A percentile compares a stretch with the other conserved stretches of the same genome.
Conservation (phyloP, 2,329 filamentous ascomycete species). For the Cladobotryum mycophilum region DNA sequence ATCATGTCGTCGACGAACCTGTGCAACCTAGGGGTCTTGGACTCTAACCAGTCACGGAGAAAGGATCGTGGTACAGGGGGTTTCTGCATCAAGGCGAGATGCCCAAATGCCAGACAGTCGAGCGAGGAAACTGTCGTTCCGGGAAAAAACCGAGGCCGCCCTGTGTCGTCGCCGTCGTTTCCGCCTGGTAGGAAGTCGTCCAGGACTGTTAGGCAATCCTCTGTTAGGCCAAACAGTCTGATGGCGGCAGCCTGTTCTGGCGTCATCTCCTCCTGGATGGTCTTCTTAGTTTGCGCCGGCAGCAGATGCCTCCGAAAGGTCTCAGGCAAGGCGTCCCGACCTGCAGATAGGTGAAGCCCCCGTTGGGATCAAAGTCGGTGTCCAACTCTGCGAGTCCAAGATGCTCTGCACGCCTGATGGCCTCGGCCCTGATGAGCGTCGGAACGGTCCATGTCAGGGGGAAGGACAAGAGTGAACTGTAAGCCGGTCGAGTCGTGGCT, state of each 20-base stretch:
- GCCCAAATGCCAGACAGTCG: slow-evolving; percentile 77
- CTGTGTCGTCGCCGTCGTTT: slow-evolving; percentile 16
- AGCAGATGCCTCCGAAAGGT: slow-evolving; percentile 34
- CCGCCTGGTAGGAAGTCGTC: slow-evolving; percentile 42
- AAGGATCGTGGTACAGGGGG: slow-evolving; percentile 38
- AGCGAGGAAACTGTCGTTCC: slow-evolving; percentile 32
- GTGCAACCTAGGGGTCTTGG: slow-evolving; percentile 24
- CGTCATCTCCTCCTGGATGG: slow-evolving; percentile 56
- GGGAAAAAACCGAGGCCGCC: slow-evolving; percentile 23
- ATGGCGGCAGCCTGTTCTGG: slow-evolving; percentile 70
- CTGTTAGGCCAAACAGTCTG: slow-evolving; percentile 65
- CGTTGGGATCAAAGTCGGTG: slow-evolving; percentile 44
- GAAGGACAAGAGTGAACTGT: slow-evolving; percentile 73
- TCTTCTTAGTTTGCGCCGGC: slow-evolving; percentile 41
- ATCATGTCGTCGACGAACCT: slow-evolving; percentile 28
- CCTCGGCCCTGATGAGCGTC: slow-evolving; percentile 62
- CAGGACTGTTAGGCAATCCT: slow-evolving; percentile 65
- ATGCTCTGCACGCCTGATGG: slow-evolving; percentile 63
- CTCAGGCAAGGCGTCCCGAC: slow-evolving; percentile 33
- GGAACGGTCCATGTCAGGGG: slow-evolving; percentile 85
- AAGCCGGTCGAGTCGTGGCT: slow-evolving; percentile 69
- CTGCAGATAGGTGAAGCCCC: slow-evolving; percentile 31
- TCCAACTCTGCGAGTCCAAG: slow-evolving; percentile 64
- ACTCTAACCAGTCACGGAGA: slow-evolving; percentile 35
- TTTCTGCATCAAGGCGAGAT: slow-evolving; percentile 65